phyloP scores from a whole-genome alignment of 169 alveolate species.

The Theileria sp. region DNA sequence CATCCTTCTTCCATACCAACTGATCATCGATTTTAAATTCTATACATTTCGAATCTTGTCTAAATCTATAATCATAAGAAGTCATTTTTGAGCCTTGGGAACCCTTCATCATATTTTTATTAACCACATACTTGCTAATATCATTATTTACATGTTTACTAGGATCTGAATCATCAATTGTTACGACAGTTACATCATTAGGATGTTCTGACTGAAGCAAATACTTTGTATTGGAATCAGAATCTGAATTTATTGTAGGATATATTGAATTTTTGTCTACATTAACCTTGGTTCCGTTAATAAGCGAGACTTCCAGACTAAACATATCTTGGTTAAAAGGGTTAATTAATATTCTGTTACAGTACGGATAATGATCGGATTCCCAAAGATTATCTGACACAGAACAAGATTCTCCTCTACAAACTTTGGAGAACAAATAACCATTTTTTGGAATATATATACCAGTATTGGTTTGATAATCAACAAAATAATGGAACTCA shows the following conservation, averaged over 20 bases:
- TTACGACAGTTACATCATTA: neutral
- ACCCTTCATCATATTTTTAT: neutral
- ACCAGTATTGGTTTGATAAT: constrained; percentile 4
- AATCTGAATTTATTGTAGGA: neutral
- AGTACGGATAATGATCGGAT: neutral
- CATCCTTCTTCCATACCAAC: neutral
- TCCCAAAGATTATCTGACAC: neutral
- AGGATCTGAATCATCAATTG: neutral
- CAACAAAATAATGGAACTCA: constrained; percentile 7
- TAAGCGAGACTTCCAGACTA: neutral
- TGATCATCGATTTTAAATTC: neutral
- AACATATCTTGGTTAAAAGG: neutral
- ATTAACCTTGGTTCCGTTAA: neutral
- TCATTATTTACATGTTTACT: neutral
- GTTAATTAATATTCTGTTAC: neutral
- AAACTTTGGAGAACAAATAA: neutral
- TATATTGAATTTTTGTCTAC: neutral
- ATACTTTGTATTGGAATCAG: neutral
- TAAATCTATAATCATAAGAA: neutral
- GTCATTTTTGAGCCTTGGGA: neutral
- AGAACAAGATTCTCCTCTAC: neutral
- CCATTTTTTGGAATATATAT: constrained; percentile 1
- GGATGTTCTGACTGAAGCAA: neutral
- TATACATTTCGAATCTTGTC: neutral
- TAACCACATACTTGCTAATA: neutral